Evolutionary conservation across 805 yeast genomes (phyloP).

Genomic region (Yarrowia sp.): DNA sequence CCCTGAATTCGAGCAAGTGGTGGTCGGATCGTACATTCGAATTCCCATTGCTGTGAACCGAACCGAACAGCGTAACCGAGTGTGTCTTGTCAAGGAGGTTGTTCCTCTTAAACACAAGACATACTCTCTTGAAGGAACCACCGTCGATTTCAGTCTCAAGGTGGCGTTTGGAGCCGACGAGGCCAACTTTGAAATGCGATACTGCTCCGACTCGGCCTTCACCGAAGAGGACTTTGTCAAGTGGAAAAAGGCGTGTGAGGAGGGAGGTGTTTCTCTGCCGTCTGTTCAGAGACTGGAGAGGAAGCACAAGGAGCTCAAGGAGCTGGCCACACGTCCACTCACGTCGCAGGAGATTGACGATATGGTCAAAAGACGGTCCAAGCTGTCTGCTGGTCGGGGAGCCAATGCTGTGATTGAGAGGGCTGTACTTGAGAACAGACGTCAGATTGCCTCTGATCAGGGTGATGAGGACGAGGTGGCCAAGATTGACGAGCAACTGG

Average conservation of each 20-base stretch:
- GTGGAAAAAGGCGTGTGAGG: slow-evolving; percentile 60
- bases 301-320: slow-evolving; percentile 60
- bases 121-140: slow-evolving; percentile 49
- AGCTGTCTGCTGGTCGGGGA: slow-evolving; percentile 58
- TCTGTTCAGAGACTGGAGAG: slow-evolving; percentile 60
- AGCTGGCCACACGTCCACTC: slow-evolving; percentile 62
- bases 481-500: slow-evolving; percentile 39
- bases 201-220: slow-evolving; percentile 75
- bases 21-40: slow-evolving; percentile 75
- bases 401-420: slow-evolving; percentile 76
- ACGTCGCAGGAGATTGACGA: slow-evolving; percentile 71
- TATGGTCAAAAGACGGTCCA: slow-evolving; percentile 71
- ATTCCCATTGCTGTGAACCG: slow-evolving; percentile 75
- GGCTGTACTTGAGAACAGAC: slow-evolving; percentile 66
- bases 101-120: slow-evolving; percentile 46
- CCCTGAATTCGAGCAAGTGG: slow-evolving; percentile 70
- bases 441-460: slow-evolving; percentile 65
- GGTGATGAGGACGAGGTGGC: slow-evolving; percentile 39
- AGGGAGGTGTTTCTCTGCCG: slow-evolving; percentile 59
- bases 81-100: slow-evolving; percentile 76
- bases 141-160: slow-evolving; percentile 56
- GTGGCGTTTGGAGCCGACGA: slow-evolving; percentile 81
- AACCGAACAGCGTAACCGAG: slow-evolving; percentile 63
- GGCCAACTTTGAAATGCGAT: slow-evolving; percentile 71
- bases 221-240: slow-evolving; percentile 68